Conservation (phyloP, 306 rosid genomes). For the Vicia sativa region DNA sequence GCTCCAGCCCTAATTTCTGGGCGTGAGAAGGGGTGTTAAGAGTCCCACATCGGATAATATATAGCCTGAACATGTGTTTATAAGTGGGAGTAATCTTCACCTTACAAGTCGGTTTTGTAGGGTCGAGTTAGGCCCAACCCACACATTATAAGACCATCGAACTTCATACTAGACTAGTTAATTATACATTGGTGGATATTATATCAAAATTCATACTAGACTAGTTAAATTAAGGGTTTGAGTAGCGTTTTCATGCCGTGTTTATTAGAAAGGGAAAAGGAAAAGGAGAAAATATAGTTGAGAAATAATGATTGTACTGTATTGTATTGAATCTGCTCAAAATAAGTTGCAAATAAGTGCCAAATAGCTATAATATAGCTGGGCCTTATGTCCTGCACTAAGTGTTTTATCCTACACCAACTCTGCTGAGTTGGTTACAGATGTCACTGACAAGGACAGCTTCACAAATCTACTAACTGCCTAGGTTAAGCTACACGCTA, state of each 20-base stretch:
- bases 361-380: slow-evolving; percentile 9
- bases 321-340: neutral
- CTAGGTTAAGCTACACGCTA: neutral
- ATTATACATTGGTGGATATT: slow-evolving; percentile 26
- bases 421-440: slow-evolving; percentile 1
- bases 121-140: no score
- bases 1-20: no score
- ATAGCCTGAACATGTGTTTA: no score
- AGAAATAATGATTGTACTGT: neutral
- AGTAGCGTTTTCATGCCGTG: neutral
- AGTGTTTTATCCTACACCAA: slow-evolving; percentile 7
- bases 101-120: no score
- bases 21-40: no score
- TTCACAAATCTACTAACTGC: neutral
- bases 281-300: neutral
- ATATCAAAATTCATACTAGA: slow-evolving; percentile 24
- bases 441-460: neutral
- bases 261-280: slow-evolving; percentile 8
- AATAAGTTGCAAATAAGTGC: neutral
- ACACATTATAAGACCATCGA: no score
- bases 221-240: slow-evolving; percentile 12
- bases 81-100: no score
- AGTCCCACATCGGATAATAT: no score
- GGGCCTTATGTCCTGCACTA: neutral
- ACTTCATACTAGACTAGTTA: slow-evolving; percentile 24